Evolutionary conservation across 1,139 yeast species (phyloP), one percentile per base, ranked within the genome.

Genomic region (Pneumocystis oryctolagi): DNA sequence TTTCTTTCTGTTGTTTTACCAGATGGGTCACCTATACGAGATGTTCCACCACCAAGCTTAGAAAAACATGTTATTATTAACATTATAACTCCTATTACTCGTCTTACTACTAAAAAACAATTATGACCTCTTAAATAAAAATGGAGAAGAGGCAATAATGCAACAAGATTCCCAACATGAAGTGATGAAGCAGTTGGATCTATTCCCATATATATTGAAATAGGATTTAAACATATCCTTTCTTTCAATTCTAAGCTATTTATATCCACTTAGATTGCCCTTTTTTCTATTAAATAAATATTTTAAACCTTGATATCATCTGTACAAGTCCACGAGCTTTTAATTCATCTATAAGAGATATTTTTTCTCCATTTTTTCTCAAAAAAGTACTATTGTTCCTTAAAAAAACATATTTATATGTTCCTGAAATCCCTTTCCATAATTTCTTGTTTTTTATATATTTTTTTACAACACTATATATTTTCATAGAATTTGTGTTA

Each of bases 1-100:
- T 76, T 73, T 65, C 99, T 79, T 70, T 89, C 97, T 0, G 89
- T 82, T 1, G 79, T 75, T 69, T 97, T 79, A 0, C 98, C 98
- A 65, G 96, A 88, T 1, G 98, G 99, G 73, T 92, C 99, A 5
- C 99, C 99, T 1, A 92, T 96, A 18, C 82, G 82, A 2, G 97
- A 97, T 0, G 99, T 92, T 9, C 97, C 98, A n/a, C 97, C 98
- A 9, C 98, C 98, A 6, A 92, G 88, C 68, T 66, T 35, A n/a
- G 39, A 20, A 9, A 31, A 59, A 53, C 18, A 28, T 12, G 62
- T 30, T 16, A 39, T 30, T 55, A 42, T 31, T 32, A 30, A 30
- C 20, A 18, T 14, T 34, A n/a, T 18, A 20, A 5, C 20, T 18
- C 32, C 12, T 31, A 25, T n/a, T 18, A 16, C 5, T n/a, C 9